Conservation (phyloP, 2,329 filamentous ascomycete genomes). For the Mycocentrospora acerina region DNA sequence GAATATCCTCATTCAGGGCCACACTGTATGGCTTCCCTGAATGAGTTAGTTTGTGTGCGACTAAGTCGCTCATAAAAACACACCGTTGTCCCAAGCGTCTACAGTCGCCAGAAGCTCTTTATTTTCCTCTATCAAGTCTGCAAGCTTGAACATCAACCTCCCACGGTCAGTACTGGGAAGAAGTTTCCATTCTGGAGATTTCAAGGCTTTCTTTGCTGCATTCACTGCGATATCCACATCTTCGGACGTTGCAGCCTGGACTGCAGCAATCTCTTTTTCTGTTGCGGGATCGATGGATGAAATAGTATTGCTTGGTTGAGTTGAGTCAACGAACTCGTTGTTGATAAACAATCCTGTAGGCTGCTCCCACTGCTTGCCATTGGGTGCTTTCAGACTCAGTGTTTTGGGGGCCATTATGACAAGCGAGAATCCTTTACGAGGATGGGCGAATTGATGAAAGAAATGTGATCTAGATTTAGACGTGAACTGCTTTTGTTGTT, state of each 20-base stretch:
- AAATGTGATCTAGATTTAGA: too few relatives aligned
- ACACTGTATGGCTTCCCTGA: conserved; percentile 63
- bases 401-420: conserved; percentile 5
- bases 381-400: conserved; percentile 42
- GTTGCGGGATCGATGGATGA: conserved; percentile 19
- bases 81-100: conserved; percentile 70
- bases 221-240: conserved; percentile 41
- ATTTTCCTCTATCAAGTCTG: conserved; percentile 31
- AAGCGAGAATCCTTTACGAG: too few relatives aligned
- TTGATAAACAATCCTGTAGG: conserved; percentile 49
- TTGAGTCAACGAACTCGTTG: conserved; percentile 43
- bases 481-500: too few relatives aligned
- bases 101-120: conserved; percentile 22
- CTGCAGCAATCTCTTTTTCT: conserved; percentile 31
- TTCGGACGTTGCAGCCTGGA: conserved; percentile 34
- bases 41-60: background rate
- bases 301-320: conserved; percentile 22
- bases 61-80: conserved; percentile 1
- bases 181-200: conserved; percentile 22
- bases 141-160: conserved; percentile 24
- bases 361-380: conserved; percentile 42
- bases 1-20: conserved; percentile 62
- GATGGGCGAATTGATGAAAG: too few relatives aligned
- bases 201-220: conserved; percentile 30
- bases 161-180: conserved; percentile 19